Conservation (phyloP, 306 rosid genomes). For the Fragaria vesca region DNA sequence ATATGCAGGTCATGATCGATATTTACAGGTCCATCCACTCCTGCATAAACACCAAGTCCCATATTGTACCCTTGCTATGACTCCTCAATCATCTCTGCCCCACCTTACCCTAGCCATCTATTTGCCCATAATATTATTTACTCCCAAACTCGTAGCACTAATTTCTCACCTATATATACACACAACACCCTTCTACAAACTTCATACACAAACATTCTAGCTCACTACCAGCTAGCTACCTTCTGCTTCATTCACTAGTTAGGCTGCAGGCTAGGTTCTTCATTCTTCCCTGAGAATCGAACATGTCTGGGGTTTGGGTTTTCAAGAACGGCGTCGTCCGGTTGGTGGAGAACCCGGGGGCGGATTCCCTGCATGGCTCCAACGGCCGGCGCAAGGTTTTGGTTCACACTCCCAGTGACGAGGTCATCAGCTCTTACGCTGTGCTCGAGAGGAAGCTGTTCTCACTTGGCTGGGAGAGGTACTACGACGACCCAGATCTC, state of each 20-base stretch:
- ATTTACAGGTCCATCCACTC: slow-evolving; percentile 7
- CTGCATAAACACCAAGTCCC: slow-evolving; percentile 37
- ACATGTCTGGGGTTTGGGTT: slow-evolving; percentile 93
- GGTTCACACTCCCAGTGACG: slow-evolving; percentile 60
- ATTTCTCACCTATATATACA: slow-evolving; percentile 31
- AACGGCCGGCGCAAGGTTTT: slow-evolving; percentile 56
- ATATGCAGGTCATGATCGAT: not conserved
- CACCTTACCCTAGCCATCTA: slow-evolving; percentile 34
- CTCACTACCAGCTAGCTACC: not conserved
- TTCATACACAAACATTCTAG: slow-evolving; percentile 19
- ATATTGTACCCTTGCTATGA: slow-evolving; percentile 17
- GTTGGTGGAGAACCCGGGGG: slow-evolving; percentile 74
- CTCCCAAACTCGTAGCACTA: not conserved
- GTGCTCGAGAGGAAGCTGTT: slow-evolving; percentile 54
- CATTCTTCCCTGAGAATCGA: not conserved
- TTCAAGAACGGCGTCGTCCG: slow-evolving; percentile 86
- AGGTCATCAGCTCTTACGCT: slow-evolving; percentile 58
- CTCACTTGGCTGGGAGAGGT: slow-evolving; percentile 85
- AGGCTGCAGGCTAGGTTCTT: not conserved
- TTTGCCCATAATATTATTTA: slow-evolving; percentile 13
- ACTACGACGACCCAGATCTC: slow-evolving; percentile 81
- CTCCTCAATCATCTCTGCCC: slow-evolving; percentile 25
- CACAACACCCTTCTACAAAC: slow-evolving; percentile 12
- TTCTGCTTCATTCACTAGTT: not conserved
- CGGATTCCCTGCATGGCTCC: slow-evolving; percentile 35